Conservation (phyloP, 2,329 filamentous ascomycete genomes). For the Trichoderma lentiforme region DNA sequence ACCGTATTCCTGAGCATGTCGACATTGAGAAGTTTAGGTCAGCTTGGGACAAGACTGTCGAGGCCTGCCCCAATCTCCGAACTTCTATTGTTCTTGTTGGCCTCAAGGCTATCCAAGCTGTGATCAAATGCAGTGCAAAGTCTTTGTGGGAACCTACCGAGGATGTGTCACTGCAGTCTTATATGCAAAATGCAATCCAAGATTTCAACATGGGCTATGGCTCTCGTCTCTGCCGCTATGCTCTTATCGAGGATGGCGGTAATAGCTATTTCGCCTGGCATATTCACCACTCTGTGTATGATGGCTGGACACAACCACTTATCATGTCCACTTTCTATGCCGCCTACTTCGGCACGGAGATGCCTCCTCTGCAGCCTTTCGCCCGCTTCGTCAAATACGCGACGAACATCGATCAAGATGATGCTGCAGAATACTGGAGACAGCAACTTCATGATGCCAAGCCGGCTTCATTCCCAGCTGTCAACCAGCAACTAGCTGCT, state of each 20-base stretch:
- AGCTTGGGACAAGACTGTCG: conserved; percentile 10
- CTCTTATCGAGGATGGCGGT: conserved; percentile 6
- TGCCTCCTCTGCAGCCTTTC: conserved; percentile 16
- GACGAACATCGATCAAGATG: conserved; percentile 1
- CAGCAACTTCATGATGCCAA: conserved; percentile 1
- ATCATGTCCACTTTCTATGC: conserved; percentile 1
- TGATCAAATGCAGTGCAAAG: not conserved
- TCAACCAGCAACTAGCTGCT: not conserved
- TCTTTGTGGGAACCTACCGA: not conserved
- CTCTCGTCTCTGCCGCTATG: conserved; percentile 20
- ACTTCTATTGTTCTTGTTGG: conserved; percentile 16
- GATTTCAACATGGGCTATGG: conserved; percentile 17
- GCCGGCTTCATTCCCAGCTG: conserved; percentile 19
- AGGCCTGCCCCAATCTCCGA: conserved; percentile 11
- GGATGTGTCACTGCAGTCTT: not conserved
- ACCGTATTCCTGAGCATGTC: conserved; percentile 6
- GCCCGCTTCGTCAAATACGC: conserved; percentile 14
- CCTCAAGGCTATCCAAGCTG: not conserved
- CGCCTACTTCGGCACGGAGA: conserved; percentile 18
- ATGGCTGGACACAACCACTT: conserved; percentile 5
- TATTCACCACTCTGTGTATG: conserved; percentile 14
- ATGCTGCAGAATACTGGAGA: conserved; percentile 9
- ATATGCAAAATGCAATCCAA: not conserved
- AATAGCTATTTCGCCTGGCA: conserved; percentile 7
- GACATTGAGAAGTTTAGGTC: not conserved